Conservation (phyloP, 2,329 filamentous ascomycete genomes). For the Neurospora crassa region DNA sequence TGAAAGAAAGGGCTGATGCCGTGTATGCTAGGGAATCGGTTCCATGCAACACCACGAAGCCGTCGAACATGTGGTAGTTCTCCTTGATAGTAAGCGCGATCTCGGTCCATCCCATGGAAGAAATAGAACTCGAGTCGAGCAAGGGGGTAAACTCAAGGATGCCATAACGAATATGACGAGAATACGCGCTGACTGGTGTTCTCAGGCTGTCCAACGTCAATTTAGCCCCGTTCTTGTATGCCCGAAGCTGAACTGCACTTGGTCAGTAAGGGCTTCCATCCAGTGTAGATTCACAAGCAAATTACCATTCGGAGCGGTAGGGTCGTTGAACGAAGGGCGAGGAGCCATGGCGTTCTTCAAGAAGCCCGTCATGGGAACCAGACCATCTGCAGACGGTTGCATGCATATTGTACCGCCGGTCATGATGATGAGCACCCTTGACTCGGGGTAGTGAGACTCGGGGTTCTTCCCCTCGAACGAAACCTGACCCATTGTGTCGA, state of each 20-base stretch:
- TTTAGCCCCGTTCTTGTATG: constrained; percentile 39
- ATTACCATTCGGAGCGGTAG: constrained; percentile 41
- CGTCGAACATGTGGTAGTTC: constrained; percentile 84
- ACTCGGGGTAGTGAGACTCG: constrained; percentile 45
- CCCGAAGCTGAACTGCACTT: constrained; percentile 37
- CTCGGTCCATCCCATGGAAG: constrained; percentile 74
- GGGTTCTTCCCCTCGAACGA: constrained; percentile 13
- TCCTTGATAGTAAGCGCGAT: constrained; percentile 70
- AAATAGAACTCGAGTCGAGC: constrained; percentile 84
- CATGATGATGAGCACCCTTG: constrained; percentile 79
- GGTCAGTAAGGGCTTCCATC: constrained; percentile 8
- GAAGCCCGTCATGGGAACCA: constrained; percentile 73
- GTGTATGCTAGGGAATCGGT: constrained; percentile 88
- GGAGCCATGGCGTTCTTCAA: constrained; percentile 74
- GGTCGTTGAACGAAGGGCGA: constrained; percentile 78
- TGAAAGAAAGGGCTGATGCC: constrained; percentile 83
- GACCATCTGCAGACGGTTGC: constrained; percentile 69
- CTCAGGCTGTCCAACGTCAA: constrained; percentile 57
- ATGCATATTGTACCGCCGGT: constrained; percentile 90
- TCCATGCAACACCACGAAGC: constrained; percentile 83
- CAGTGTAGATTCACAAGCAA: constrained; percentile 2
- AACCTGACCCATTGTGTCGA: constrained; percentile 14
- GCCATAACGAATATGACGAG: constrained; percentile 71
- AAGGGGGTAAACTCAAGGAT: constrained; percentile 77
- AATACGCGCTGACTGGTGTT: constrained; percentile 72